Percentiles rank a stretch among this genome's conserved stretches.
Evolutionary conservation across 2,329 filamentous ascomycete species (phyloP).

Genomic region (Fusarium sp.): DNA sequence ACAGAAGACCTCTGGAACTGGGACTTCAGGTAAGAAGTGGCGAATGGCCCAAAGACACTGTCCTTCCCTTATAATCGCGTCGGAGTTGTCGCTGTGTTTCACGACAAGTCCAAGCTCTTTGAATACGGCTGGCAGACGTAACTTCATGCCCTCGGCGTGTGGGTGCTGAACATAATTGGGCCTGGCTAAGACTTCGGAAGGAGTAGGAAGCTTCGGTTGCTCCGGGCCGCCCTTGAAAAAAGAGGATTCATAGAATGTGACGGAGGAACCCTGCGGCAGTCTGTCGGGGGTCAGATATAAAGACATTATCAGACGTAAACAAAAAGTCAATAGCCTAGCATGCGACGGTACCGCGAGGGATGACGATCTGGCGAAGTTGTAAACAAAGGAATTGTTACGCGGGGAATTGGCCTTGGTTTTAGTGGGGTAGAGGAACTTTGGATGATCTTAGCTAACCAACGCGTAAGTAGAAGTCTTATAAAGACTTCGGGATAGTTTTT

Average conservation of each 20-base stretch:
- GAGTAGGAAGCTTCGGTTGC: background rate
- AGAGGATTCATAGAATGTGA: background rate
- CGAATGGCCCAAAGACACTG: background rate
- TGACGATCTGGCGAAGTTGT: background rate
- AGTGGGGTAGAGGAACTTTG: too few relatives aligned
- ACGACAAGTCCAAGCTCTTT: slow-evolving; percentile 19
- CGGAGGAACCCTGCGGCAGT: background rate
- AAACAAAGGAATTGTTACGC: too few relatives aligned
- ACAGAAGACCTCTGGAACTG: slow-evolving; percentile 28
- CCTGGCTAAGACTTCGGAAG: background rate
- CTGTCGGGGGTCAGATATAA: background rate
- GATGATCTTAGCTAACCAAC: too few relatives aligned
- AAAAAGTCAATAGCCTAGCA: background rate
- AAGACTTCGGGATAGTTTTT: too few relatives aligned
- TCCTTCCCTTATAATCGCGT: background rate
- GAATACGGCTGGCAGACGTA: background rate
- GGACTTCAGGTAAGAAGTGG: slow-evolving; percentile 3
- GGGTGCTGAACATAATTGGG: background rate
- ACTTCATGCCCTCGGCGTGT: background rate
- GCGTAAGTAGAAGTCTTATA: too few relatives aligned
- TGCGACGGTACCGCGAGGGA: background rate
- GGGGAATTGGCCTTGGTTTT: too few relatives aligned
- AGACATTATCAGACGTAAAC: background rate
- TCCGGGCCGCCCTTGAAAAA: background rate
- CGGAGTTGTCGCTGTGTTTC: background rate